phyloP scores from a whole-genome alignment of 768 basidiomycete species.

The Botryobasidium botryosum region DNA sequence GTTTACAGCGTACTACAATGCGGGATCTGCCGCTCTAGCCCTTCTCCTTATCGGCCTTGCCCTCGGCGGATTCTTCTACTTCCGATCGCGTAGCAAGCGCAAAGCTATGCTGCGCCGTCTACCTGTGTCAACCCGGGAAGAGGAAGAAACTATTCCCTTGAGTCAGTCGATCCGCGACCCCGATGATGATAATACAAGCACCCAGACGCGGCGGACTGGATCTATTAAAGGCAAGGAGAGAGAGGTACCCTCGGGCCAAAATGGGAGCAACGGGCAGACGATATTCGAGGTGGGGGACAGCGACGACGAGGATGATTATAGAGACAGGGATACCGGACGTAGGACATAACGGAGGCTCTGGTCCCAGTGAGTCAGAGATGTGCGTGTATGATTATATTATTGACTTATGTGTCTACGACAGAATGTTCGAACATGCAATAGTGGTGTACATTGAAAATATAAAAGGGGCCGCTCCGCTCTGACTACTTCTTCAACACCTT shows the following conservation, averaged over 20 bases:
- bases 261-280: too few relatives aligned
- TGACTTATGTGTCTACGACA: too few relatives aligned
- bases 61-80: conserved; percentile 68
- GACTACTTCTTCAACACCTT: too few relatives aligned
- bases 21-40: conserved; percentile 74
- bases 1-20: conserved; percentile 74
- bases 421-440: too few relatives aligned
- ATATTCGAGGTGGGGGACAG: conserved; percentile 33
- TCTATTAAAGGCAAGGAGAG: conserved; percentile 4
- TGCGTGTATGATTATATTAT: too few relatives aligned
- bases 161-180: conserved; percentile 19
- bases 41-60: conserved; percentile 51
- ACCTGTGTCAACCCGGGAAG: conserved; percentile 16
- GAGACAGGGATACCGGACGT: too few relatives aligned
- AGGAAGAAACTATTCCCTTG: conserved; percentile 60
- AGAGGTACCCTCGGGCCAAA: too few relatives aligned
- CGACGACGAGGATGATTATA: conserved; percentile 31
- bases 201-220: conserved; percentile 13
- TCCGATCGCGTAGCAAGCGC: conserved; percentile 33
- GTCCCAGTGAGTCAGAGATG: too few relatives aligned
- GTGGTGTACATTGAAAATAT: too few relatives aligned
- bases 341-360: too few relatives aligned
- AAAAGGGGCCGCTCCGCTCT: too few relatives aligned
- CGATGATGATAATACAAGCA: conserved; percentile 22
- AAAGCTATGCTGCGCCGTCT: conserved; percentile 16